A percentile compares a stretch with the other conserved stretches of the same genome.
phyloP scores from a whole-genome alignment of 2,329 filamentous ascomycete species.

The Nannizziopsis barbatae region DNA sequence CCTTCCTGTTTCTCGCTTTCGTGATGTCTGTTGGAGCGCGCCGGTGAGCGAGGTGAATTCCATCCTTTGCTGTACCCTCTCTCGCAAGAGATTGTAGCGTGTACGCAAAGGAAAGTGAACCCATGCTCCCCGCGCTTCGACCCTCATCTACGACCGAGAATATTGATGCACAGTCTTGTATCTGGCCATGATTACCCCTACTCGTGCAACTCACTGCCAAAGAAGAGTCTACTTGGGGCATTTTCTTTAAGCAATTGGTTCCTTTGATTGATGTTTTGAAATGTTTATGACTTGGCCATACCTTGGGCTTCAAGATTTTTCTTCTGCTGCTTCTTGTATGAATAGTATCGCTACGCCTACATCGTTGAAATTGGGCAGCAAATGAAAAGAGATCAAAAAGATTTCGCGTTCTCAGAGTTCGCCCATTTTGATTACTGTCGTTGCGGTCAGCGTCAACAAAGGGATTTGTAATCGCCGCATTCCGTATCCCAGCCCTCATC shows the following conservation, averaged over 20 bases:
- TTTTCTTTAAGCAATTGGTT: neutral
- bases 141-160: neutral
- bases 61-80: neutral
- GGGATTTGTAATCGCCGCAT: neutral
- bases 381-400: constrained; percentile 2
- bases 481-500: neutral
- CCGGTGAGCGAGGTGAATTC: neutral
- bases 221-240: neutral
- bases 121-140: neutral
- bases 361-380: neutral
- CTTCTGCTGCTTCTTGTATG: too few relatives aligned
- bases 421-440: neutral
- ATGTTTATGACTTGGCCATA: too few relatives aligned
- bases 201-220: neutral
- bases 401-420: neutral
- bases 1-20: neutral
- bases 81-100: constrained; percentile 5
- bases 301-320: too few relatives aligned
- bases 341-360: too few relatives aligned
- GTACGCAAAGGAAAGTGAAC: neutral
- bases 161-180: constrained; percentile 7
- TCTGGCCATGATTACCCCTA: neutral
- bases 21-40: neutral
- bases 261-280: too few relatives aligned
- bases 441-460: too few relatives aligned